phyloP scores from a whole-genome alignment of 2,329 filamentous ascomycete species.

The Botryotinia convoluta region DNA sequence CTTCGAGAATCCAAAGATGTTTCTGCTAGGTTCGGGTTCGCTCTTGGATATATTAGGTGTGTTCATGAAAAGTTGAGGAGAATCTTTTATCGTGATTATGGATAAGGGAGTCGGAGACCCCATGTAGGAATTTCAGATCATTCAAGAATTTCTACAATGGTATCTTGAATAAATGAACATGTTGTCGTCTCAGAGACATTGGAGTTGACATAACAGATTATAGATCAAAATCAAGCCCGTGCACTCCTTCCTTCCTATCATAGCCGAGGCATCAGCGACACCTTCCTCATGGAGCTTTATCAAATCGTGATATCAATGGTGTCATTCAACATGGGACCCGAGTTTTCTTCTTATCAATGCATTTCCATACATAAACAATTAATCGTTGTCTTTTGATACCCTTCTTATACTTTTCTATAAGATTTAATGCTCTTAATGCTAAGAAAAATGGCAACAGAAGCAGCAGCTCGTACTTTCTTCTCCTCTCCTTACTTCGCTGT shows the following conservation, averaged over 20 bases:
- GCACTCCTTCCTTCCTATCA: neutral
- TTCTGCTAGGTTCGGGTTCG: neutral
- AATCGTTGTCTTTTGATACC: no score
- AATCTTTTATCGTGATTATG: neutral
- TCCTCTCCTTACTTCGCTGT: slow-evolving; percentile 77
- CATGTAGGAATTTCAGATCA: neutral
- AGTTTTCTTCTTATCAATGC: neutral
- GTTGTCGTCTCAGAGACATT: neutral
- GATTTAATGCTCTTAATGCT: neutral
- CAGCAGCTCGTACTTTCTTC: slow-evolving; percentile 76
- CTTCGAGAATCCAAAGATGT: neutral
- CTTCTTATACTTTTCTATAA: neutral
- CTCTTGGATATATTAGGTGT: neutral
- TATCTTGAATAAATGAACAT: neutral
- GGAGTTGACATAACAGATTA: neutral
- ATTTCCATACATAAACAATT: neutral
- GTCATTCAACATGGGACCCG: neutral
- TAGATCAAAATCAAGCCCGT: neutral
- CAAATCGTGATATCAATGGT: neutral
- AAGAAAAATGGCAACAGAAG: slow-evolving; percentile 60
- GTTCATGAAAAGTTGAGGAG: neutral
- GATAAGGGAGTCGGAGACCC: fast-evolving
- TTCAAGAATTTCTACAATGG: neutral
- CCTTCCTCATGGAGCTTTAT: slow-evolving; percentile 1
- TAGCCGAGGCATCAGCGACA: neutral